Evolutionary conservation across 2,329 filamentous ascomycete genomes (phyloP), one percentile per base, ranked within the genome.

Genomic region (Catunica adiposa): DNA sequence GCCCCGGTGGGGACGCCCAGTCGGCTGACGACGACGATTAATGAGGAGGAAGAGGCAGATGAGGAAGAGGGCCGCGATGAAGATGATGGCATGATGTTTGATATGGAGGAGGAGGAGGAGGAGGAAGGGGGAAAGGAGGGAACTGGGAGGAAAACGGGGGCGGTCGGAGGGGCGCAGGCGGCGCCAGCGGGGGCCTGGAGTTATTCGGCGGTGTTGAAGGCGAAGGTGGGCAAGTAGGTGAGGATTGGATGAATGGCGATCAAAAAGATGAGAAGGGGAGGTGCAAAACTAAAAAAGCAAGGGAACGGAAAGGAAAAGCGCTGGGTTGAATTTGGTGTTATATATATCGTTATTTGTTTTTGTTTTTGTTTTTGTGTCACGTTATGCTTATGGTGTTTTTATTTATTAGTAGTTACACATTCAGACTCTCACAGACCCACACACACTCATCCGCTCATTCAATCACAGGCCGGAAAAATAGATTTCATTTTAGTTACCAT

Each of bases 171-270:
- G 55, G 26, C 50, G 15, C 38, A 22, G 37, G 38, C 22, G 14
- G 25, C 51, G 15, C 46, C 51, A 34, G 40, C 51, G 44, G 40
- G 40, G 48, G 53, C 47, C 17, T 58, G 53, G 48, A 58, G 56
- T 38, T 58, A 58, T 40, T 55, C 56, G 20, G 53, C 47, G n/a
- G 56, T 54, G 25, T 52, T 58, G 17, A 58, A 58, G 56, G 53
- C 56, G 25, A 57, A 57, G 55, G 55, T 8, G 40, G 40, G 40
- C 2, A n/a, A 44, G 40, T 44, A 22, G 20, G 20, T 22, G 20
- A 17, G n/a, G 9, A 44, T 44, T 44, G 40, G 20, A n/a, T n/a
- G 20, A 44, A n/a, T n/a, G 40, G 15, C 20, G 40, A 15, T 17
- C 40, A 44, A 17, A 44, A 11, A 38, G 37, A 14, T 38, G 37